phyloP scores from a whole-genome alignment of 73 alveolate genomes.

The Tetrahymena borealis region DNA sequence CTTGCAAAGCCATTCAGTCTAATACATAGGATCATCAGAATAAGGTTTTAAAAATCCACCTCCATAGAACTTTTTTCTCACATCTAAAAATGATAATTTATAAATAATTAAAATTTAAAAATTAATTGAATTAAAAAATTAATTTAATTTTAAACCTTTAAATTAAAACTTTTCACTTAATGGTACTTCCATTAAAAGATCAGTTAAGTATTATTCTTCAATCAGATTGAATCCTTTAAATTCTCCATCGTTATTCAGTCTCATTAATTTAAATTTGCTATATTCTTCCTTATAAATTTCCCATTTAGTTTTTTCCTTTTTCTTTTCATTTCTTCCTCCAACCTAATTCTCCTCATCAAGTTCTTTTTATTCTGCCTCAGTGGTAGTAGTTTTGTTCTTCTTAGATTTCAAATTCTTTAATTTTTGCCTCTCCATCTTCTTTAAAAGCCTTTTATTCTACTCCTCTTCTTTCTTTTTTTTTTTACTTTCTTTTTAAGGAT shows the following conservation, averaged over 20 bases:
- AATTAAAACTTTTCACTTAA: not conserved
- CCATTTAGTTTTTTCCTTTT: not conserved
- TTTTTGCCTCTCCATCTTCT: not conserved
- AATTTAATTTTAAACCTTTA: not conserved
- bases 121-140: not conserved
- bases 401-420: not conserved
- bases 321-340: not conserved
- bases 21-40: constrained; percentile 3
- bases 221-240: not conserved
- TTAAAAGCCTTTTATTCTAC: not conserved
- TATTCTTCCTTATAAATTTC: not conserved
- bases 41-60: constrained; percentile 19
- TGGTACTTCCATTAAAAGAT: not conserved
- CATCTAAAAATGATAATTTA: not conserved
- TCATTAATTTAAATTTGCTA: not conserved
- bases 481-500: not conserved
- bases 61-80: constrained; percentile 8
- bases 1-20: constrained; percentile 21
- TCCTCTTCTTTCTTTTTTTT: not conserved
- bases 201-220: not conserved
- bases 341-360: not conserved
- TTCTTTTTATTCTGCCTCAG: not conserved
- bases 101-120: not conserved
- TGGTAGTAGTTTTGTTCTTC: not conserved
- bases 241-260: not conserved